Conservation (phyloP, 2,329 filamentous ascomycete genomes). For the Penicillium sp. region DNA sequence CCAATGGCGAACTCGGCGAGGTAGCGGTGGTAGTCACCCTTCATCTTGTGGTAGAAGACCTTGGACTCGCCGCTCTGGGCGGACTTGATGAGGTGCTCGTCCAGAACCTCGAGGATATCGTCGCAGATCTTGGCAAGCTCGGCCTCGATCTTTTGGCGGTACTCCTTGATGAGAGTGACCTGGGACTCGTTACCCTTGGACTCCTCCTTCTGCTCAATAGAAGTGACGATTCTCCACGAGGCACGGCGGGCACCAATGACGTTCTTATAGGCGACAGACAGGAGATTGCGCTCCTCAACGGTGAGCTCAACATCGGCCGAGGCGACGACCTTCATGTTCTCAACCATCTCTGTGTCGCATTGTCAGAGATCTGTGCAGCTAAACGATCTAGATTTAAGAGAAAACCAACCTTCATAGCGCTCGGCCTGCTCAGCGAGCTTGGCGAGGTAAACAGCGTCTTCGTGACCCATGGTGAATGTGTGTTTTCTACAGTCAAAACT, state of each 20-base stretch:
- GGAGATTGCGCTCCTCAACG: slow-evolving; percentile 95
- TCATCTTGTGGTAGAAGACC: slow-evolving; percentile 99
- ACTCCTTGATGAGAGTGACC: slow-evolving; percentile 91
- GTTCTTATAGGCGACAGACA: slow-evolving; percentile 99
- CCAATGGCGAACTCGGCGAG: slow-evolving; percentile 94
- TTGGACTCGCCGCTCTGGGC: slow-evolving; percentile 96
- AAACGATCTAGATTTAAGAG: slow-evolving; percentile 17
- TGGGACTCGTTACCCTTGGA: slow-evolving; percentile 95
- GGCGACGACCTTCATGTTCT: slow-evolving; percentile 99
- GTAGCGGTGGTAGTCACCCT: slow-evolving; percentile 99
- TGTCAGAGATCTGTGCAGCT: slow-evolving; percentile 3
- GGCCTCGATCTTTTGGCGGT: slow-evolving; percentile 96
- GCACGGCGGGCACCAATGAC: slow-evolving; percentile 95
- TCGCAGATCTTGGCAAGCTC: slow-evolving; percentile 98
- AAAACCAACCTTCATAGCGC: slow-evolving; percentile 89
- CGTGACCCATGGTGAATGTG: slow-evolving; percentile 85
- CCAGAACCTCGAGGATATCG: slow-evolving; percentile 92
- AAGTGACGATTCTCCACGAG: slow-evolving; percentile 97
- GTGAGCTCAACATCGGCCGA: slow-evolving; percentile 79
- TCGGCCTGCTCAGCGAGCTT: slow-evolving; percentile 99
- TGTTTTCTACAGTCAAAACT: slow-evolving; percentile 28
- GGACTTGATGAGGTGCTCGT: slow-evolving; percentile 89
- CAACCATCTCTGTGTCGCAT: slow-evolving; percentile 80
- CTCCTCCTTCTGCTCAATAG: slow-evolving; percentile 99
- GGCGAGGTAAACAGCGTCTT: slow-evolving; percentile 98